Base-by-base conservation (phyloP, 306 rosid genomes). In the Sesbania bispinosa region DNA sequence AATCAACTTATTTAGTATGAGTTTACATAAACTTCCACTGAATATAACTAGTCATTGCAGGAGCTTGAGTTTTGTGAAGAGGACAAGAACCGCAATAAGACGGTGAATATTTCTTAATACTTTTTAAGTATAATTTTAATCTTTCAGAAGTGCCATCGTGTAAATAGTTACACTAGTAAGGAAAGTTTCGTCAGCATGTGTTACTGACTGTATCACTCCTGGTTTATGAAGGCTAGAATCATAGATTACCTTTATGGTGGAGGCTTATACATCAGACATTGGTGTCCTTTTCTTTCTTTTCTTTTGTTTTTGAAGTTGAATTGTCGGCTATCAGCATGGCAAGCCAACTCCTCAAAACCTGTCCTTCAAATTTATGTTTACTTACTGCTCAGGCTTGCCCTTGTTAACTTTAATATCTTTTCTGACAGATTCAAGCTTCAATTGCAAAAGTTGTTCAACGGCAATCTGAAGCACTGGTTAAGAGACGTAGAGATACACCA, bases 41-140 rank as follows among this genome's bases (percentile, higher is more conserved):
- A 60, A 72, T 35, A 15, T 27, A 48, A 57, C 65, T 46, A 50
- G 39, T 62, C 41, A 15, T 83, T 69, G 32, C 60, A 92, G 98
- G 97, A 92, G 77, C 80, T 87, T 77, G 96, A 88, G 62, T 87
- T 92, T 77, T 88, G 86, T 60, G 97, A 92, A 76, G 97, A 89
- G 84, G 96, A 92, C 82, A 89, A 73, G 84, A 85, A 72, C 69
- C 89, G 96, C 54, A 92, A 92, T 81, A 86, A 88, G 84, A 93
- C 68, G 97, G 97, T 92, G 54, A 80, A 70, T 57, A 11, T 33
- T n/a, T n/a, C n/a, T n/a, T n/a, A n/a, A n/a, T n/a, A n/a, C n/a
- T 69, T 82, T 76, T 55, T 59, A 46, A 59, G 1, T 77, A 51
- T 77, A 67, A 42, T 68, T 75, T 78, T 59, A n/a, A 45, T 78